A percentile compares a stretch with the other conserved stretches of the same genome.
Conservation (phyloP, 2,329 filamentous ascomycete species). For the Aspergillus sp. region DNA sequence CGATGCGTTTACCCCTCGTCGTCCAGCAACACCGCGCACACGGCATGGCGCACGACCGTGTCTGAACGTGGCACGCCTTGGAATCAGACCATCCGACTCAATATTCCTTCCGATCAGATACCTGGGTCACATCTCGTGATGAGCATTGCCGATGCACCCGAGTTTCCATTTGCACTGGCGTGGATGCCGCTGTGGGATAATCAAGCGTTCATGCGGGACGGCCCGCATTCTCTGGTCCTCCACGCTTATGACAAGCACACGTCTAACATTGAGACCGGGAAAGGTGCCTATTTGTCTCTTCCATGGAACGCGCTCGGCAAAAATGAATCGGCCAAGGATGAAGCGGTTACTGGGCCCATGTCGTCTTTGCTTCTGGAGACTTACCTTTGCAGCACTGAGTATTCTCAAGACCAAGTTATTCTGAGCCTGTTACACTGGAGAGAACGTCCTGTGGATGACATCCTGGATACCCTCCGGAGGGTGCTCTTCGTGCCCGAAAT, state of each 20-base stretch:
- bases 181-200: slow-evolving; percentile 93
- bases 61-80: slow-evolving; percentile 73
- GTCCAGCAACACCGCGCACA: slow-evolving; percentile 70
- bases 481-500: slow-evolving; percentile 94
- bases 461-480: slow-evolving; percentile 68
- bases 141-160: slow-evolving; percentile 78
- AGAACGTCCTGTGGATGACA: slow-evolving; percentile 62
- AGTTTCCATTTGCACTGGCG: slow-evolving; percentile 81
- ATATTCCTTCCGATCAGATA: slow-evolving; percentile 72
- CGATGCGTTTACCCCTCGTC: slow-evolving; percentile 73
- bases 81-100: slow-evolving; percentile 80
- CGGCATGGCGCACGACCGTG: slow-evolving; percentile 81
- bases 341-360: slow-evolving; percentile 67
- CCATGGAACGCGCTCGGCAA: slow-evolving; percentile 68
- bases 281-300: slow-evolving; percentile 77
- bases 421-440: slow-evolving; percentile 82
- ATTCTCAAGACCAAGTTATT: slow-evolving; percentile 85
- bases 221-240: slow-evolving; percentile 69
- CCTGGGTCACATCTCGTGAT: slow-evolving; percentile 78
- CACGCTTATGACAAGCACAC: slow-evolving; percentile 93
- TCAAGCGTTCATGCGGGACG: slow-evolving; percentile 82
- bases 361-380: slow-evolving; percentile 74
- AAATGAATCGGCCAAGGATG: slow-evolving; percentile 63
- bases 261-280: slow-evolving; percentile 62
- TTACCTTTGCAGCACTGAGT: slow-evolving; percentile 87